phyloP scores from a whole-genome alignment of 192 early-diverging fungal genomes.

The Coemansia aciculifera region DNA sequence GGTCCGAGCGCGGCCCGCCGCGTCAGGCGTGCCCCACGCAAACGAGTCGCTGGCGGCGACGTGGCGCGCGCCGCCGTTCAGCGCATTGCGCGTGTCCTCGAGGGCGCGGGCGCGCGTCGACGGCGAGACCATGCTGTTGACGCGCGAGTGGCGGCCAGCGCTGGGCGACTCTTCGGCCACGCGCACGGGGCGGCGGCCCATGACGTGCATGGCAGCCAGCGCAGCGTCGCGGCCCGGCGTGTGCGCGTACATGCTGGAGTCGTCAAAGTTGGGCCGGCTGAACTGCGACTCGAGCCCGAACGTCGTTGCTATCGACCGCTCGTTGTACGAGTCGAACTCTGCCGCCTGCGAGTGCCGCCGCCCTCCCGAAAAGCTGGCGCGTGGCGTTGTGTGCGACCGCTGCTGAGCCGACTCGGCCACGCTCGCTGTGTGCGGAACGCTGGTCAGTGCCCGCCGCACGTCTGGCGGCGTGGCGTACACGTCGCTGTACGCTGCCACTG shows the following conservation, averaged over 20 bases:
- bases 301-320: conserved; percentile 30
- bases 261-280: conserved; percentile 28
- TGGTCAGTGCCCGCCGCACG: conserved; percentile 25
- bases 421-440: conserved; percentile 10
- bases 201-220: conserved; percentile 22
- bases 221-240: conserved; percentile 35
- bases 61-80: conserved; percentile 23
- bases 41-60: conserved; percentile 41
- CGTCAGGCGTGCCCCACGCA: conserved; percentile 32
- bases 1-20: conserved; percentile 26
- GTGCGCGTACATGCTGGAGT: conserved; percentile 44
- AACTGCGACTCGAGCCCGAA: conserved; percentile 40
- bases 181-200: conserved; percentile 22
- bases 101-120: conserved; percentile 33
- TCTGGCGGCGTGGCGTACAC: conserved; percentile 30
- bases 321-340: conserved; percentile 35
- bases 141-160: conserved; percentile 32
- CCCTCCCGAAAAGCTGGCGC: conserved; percentile 4
- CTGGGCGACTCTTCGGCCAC: conserved; percentile 28
- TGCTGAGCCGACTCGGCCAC: not conserved
- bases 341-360: conserved; percentile 36
- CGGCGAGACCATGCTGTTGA: conserved; percentile 43
- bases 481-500: conserved; percentile 29
- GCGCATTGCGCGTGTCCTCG: conserved; percentile 46
- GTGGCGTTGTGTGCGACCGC: conserved; percentile 10